Base-by-base conservation (phyloP, 495 filamentous ascomycete genomes). In the Podospora sp. region DNA sequence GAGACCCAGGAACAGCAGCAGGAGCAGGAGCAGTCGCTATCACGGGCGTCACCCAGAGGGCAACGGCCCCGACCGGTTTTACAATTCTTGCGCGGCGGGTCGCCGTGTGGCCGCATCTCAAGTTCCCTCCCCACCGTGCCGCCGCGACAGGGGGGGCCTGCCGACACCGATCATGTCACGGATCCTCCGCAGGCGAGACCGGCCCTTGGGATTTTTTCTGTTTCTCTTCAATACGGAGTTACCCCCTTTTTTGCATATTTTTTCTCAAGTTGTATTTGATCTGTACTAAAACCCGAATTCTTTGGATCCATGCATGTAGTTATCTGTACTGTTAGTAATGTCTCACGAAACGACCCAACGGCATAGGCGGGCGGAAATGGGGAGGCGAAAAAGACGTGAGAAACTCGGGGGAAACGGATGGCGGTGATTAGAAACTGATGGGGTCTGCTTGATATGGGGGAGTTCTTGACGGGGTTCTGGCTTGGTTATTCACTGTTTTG, bases 241-340 rank as follows among this genome's bases (percentile, higher is more conserved):
- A 26, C 26, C 33, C 8, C 33, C 55, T 59, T 59, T 59, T 63
- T 68, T 33, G 46, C 27, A 25, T 12, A 46, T 65, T 50, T 61
- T 20, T 21, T 33, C 40, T 9, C 24, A 14, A 46, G 20, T 18
- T 66, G 51, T 68, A 61, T 68, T 67, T 62, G 58, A 60, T 12
- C 27, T 67, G 65, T 67, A 67, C 50, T 67, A 36, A 29, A 61
- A 40, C 36, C 50, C 33, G 6, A 64, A 29, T 20, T 67, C 33
- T 58, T 36, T 50, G n/a, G 46, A 24, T 20, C 26, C 60, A 63
- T 63, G 66, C 24, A 40, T 68, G 67, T 68, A 68, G 9, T 46
- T 46, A 33, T 26, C 60, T 67, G 40, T 63, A 53, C 22, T 24
- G 53, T 66, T 60, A 46, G 57, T 67, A 67, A 62, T 60, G 65